These are phyloP conservation scores for Puccinia horiana DNA, from an alignment of 1,284 basidiomycete genomes.

Conservation along the genomic window DNA sequence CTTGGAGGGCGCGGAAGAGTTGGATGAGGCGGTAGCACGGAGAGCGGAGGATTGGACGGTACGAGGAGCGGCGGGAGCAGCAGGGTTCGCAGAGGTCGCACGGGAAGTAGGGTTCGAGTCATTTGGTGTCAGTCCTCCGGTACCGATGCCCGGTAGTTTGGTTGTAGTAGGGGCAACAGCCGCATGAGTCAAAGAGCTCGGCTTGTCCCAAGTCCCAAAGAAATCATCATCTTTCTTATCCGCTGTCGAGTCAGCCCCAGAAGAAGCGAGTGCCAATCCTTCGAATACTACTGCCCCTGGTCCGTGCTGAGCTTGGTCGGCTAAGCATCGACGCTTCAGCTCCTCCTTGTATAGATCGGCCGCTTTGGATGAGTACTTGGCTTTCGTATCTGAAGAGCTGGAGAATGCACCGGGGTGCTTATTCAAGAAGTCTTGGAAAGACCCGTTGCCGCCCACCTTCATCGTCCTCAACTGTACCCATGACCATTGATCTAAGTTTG, in stretches of 20 bases:
- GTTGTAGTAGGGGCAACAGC: constrained; percentile 59
- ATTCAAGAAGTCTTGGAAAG: constrained; percentile 85
- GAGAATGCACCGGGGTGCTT: constrained; percentile 77
- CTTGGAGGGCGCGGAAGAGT: constrained; percentile 58
- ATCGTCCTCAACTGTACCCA: constrained; percentile 86
- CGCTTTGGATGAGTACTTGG: constrained; percentile 81
- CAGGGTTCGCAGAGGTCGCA: constrained; percentile 56
- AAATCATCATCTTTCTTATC: constrained; percentile 78
- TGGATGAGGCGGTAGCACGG: constrained; percentile 61
- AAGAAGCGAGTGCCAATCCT: constrained; percentile 65
- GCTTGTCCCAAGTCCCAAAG: constrained; percentile 93
- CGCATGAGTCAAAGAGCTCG: constrained; percentile 58
- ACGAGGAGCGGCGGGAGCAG: constrained; percentile 63
- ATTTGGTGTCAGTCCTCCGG: constrained; percentile 61
- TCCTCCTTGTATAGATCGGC: constrained; percentile 92
- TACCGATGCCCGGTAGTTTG: constrained; percentile 66
- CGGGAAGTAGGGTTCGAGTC: constrained; percentile 55
- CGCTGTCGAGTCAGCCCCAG: constrained; percentile 57
- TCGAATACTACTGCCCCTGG: constrained; percentile 77
- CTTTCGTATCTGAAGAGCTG: constrained; percentile 75
- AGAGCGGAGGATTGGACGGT: constrained; percentile 69
- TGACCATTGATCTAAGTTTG: constrained; percentile 95
- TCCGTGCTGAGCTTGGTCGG: constrained; percentile 73
- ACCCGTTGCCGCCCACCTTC: constrained; percentile 92
- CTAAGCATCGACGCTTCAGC: constrained; percentile 75